Evolutionary conservation across 352 stramenopile species (phyloP).

Genomic region (Globisporangium nagaii): DNA sequence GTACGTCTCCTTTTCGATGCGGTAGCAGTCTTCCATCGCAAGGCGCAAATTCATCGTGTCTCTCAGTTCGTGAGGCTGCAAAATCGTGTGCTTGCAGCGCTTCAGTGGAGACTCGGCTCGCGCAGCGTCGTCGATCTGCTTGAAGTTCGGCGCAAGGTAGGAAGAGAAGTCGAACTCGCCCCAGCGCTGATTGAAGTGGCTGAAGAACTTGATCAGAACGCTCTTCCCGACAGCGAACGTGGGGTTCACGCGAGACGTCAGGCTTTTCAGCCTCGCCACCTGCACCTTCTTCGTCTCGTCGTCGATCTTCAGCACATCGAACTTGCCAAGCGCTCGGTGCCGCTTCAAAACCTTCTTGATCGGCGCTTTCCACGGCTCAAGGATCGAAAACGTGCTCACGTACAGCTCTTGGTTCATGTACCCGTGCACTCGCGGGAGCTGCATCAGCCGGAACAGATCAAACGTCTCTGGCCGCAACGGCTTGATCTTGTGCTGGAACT

Average conservation of each 20-base stretch:
- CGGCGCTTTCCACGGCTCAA: conserved; percentile 52
- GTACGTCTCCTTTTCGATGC: conserved; percentile 56
- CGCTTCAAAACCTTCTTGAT: conserved; percentile 54
- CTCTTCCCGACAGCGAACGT: conserved; percentile 60
- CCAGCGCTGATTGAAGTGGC: conserved; percentile 79
- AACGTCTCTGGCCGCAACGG: conserved; percentile 43
- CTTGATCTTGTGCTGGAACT: conserved; percentile 48
- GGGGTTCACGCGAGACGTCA: conserved; percentile 77
- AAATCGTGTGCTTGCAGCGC: conserved; percentile 29
- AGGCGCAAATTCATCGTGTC: conserved; percentile 47
- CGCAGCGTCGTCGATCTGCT: conserved; percentile 8
- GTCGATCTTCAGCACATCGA: conserved; percentile 8
- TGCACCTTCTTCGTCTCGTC: conserved; percentile 16
- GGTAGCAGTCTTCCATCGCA: conserved; percentile 76
- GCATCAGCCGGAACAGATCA: conserved; percentile 60
- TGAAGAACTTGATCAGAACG: conserved; percentile 80
- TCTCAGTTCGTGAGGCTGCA: conserved; percentile 52
- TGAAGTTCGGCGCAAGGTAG: conserved; percentile 56
- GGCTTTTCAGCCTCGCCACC: conserved; percentile 40
- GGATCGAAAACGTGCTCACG: conserved; percentile 44
- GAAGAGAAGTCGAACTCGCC: conserved; percentile 69
- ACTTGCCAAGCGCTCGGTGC: conserved; percentile 27
- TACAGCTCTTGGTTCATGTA: conserved; percentile 65
- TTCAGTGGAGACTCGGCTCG: conserved; percentile 21
- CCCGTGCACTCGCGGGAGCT: conserved; percentile 49